phyloP scores from a whole-genome alignment of 177 flowering plant genomes.

The Vitis hybrid region DNA sequence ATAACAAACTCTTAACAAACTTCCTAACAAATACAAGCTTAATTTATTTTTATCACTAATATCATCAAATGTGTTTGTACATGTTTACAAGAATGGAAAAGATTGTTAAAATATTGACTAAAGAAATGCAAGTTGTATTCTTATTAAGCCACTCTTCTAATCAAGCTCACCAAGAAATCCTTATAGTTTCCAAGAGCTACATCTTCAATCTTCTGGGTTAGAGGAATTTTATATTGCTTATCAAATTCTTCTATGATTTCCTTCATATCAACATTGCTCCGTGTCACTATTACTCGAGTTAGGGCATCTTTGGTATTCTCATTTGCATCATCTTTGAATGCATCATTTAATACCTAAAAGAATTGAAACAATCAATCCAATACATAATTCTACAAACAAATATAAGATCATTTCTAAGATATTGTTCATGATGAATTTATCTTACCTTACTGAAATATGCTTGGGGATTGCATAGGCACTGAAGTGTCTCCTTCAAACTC shows the following conservation, averaged over 20 bases:
- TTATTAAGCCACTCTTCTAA: slow-evolving; percentile 32
- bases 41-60: too few relatives aligned
- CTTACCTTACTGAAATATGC: slow-evolving; percentile 63
- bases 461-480: slow-evolving; percentile 55
- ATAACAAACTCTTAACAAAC: too few relatives aligned
- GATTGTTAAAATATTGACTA: too few relatives aligned
- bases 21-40: too few relatives aligned
- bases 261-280: slow-evolving; percentile 60
- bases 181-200: slow-evolving; percentile 58
- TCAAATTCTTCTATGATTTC: slow-evolving; percentile 52
- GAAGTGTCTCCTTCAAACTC: slow-evolving; percentile 38
- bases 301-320: slow-evolving; percentile 53
- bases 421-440: background rate
- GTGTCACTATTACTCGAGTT: slow-evolving; percentile 61
- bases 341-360: slow-evolving; percentile 46
- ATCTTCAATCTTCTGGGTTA: slow-evolving; percentile 47
- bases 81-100: too few relatives aligned
- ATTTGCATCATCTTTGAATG: slow-evolving; percentile 39
- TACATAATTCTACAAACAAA: background rate
- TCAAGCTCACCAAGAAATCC: slow-evolving; percentile 66
- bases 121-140: too few relatives aligned
- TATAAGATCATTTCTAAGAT: too few relatives aligned
- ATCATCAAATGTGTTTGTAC: too few relatives aligned
- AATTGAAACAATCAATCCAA: background rate
- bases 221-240: slow-evolving; percentile 35